A percentile compares a stretch with the other conserved stretches of the same genome.
These are phyloP conservation scores for Penicillium olsonii DNA, from an alignment of 2,329 filamentous ascomycete species.

Conservation along the genomic window DNA sequence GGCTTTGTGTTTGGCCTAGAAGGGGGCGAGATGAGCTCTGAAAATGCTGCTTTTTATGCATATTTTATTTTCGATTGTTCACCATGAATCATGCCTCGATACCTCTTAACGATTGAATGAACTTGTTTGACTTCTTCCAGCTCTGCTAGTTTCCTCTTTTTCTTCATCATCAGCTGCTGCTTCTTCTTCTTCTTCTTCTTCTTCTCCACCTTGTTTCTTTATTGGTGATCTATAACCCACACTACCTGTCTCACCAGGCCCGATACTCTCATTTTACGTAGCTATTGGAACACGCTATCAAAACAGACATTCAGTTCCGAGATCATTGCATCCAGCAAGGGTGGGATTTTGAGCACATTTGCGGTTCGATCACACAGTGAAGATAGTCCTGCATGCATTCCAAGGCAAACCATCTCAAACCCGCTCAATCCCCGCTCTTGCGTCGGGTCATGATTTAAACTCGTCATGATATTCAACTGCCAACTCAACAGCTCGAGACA, in stretches of 20 bases:
- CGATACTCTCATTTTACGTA: too few species aligned
- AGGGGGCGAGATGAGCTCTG: not conserved
- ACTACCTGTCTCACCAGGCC: too few species aligned
- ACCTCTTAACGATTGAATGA: not conserved
- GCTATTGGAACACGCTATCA: too few species aligned
- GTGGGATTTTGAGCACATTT: not conserved
- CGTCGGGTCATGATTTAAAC: too few species aligned
- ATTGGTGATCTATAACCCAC: too few species aligned
- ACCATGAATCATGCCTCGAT: not conserved
- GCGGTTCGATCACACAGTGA: not conserved
- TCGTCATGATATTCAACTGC: not conserved
- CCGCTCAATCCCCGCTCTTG: not conserved
- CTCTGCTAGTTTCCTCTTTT: too few species aligned
- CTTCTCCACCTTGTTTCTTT: too few species aligned
- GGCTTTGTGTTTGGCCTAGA: slow-evolving; percentile 34
- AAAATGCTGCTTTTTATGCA: not conserved
- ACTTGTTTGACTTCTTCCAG: too few species aligned
- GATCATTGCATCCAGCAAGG: not conserved
- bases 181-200: too few species aligned
- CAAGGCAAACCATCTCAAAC: not conserved
- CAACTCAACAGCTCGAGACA: not conserved
- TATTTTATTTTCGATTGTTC: not conserved
- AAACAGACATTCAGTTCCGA: too few species aligned
- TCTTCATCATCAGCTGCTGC: too few species aligned
- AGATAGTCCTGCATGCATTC: not conserved